These are phyloP conservation scores for Salvia sclarea DNA, from an alignment of 305 asterid genomes.

Conservation along the genomic window DNA sequence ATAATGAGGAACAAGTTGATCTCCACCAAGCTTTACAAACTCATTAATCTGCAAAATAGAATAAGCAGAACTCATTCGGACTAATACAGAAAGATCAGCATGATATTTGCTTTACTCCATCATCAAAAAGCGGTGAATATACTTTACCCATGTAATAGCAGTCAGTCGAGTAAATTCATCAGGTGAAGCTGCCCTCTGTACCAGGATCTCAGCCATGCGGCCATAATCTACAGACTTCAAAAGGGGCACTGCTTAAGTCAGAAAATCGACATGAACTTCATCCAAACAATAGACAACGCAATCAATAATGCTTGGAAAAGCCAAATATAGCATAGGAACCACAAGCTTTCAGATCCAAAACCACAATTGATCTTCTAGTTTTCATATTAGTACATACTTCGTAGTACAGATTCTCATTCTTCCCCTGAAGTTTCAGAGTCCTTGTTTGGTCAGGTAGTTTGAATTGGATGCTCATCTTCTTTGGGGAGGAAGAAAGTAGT, in stretches of 20 bases:
- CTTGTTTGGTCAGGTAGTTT: constrained; percentile 1
- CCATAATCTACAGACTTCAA: constrained; percentile 99
- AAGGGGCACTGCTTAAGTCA: constrained; percentile 41
- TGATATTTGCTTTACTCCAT: constrained; percentile 21
- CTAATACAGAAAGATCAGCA: constrained; percentile 30
- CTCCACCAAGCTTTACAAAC: constrained; percentile 99
- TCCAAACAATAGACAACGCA: constrained; percentile 3
- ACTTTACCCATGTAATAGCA: constrained; percentile 94
- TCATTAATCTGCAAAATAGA: constrained; percentile 70
- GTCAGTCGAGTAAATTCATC: constrained; percentile 97
- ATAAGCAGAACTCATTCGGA: constrained; percentile 31
- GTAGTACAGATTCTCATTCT: constrained; percentile 23
- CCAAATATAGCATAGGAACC: constrained; percentile 17
- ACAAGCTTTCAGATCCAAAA: constrained; percentile 18
- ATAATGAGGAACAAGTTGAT: constrained; percentile 95
- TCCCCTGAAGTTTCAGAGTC: constrained; percentile 7
- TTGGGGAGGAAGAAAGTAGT: not conserved
- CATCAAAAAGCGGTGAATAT: constrained; percentile 32
- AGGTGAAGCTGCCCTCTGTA: constrained; percentile 86
- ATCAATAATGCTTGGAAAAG: constrained; percentile 10
- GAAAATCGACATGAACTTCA: constrained; percentile 29
- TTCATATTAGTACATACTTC: not conserved
- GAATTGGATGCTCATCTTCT: not conserved
- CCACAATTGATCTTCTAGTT: not conserved
- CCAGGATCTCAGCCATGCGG: constrained; percentile 99